Base-by-base conservation (phyloP, 805 yeast species). In the Metschnikowia peoriensis region DNA sequence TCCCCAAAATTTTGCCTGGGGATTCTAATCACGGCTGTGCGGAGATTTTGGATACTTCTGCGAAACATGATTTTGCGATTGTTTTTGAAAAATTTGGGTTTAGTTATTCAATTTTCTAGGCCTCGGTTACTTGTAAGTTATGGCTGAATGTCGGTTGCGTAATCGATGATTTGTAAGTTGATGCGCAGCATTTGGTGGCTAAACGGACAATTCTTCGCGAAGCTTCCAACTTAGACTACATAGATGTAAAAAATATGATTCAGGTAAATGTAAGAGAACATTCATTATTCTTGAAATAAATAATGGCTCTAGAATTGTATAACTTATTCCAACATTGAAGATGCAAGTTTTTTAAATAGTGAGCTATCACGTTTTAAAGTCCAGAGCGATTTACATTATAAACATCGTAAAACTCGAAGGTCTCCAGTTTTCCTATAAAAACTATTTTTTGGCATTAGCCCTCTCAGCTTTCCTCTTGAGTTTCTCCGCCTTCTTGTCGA, bases 401-500 rank as follows among this genome's bases (percentile, higher is more conserved):
- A 22, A 22, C 22, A 22, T 22, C 22, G 22, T 32, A 32, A 12
- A 32, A 2, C 6, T 10, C 35, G 6, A 9, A 32, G 14, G 10
- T 32, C 44, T 49, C 16, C 42, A 28, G 11, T 8, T 9, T 7
- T 45, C 46, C 34, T 12, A 32, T 32, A 2, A 3, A 32, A 32
- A 12, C 14, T 32, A 32, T 12, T 32, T 32, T 32, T 50, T 50
- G 9, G 38, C 29, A 12, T n/a, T 42, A 10, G 53, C 53, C 10
- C 47, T 41, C 29, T 46, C 53, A 8, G 50, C 50, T 15, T 46
- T 50, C 22, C 53, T 46, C n/a, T 35, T 37, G 22, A 46, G 47
- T 48, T 59, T 59, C 34, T 53, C 60, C 2, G 61, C 63, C 41
- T 50, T 50, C 32, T 60, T 60, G 47, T 59, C 59, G 4, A 50